Evolutionary conservation across 2,329 filamentous ascomycete genomes (phyloP).

Genomic region (Biscogniauxia sp.): DNA sequence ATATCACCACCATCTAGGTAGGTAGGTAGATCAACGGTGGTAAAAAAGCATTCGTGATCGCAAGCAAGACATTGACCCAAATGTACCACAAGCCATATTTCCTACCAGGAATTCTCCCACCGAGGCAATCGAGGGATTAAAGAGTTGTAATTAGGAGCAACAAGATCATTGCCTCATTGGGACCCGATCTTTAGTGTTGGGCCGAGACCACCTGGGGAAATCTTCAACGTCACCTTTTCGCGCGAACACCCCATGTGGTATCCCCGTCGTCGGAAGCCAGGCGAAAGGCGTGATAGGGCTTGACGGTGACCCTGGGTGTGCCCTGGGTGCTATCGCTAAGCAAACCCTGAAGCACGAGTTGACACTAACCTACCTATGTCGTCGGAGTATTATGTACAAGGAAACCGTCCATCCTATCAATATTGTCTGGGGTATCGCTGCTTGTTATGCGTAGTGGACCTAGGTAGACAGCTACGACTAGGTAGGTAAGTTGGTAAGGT

Average conservation of each 20-base stretch:
- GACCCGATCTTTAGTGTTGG: neutral
- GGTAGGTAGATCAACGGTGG: no score
- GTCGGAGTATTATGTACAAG: neutral
- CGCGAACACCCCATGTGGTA: neutral
- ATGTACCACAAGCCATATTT: neutral
- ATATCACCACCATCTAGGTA: neutral
- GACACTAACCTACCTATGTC: no score
- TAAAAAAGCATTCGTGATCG: neutral
- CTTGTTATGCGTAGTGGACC: neutral
- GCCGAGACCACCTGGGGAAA: neutral
- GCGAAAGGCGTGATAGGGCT: neutral
- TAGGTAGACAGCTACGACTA: neutral
- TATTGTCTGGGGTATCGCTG: neutral
- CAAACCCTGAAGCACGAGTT: neutral
- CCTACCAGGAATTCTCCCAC: neutral
- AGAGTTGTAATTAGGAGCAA: neutral
- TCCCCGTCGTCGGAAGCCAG: neutral
- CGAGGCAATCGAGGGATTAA: neutral
- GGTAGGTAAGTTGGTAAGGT: no score
- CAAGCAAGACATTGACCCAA: neutral
- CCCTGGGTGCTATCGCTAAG: neutral
- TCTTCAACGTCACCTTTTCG: neutral
- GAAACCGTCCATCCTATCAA: neutral
- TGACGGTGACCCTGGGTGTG: neutral
- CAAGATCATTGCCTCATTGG: neutral